A percentile compares a stretch with the other conserved stretches of the same genome.
Conservation (phyloP, 345 rosid species). For the thale cress (Arabidopsis thaliana) region TAIR10.1 NC_003071.7:18836001-18836500, state of each 20-base stretch:
- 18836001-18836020: conserved; percentile 92
- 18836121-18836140: conserved; percentile 50
- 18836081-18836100: conserved; percentile 82
- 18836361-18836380: not conserved
- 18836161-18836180: conserved; percentile 52
- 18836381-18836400: not conserved
- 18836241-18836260: conserved; percentile 11
- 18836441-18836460: conserved; percentile 37
- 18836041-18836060: conserved; percentile 83
- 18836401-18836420: not conserved
- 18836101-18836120: conserved; percentile 64
- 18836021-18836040: conserved; percentile 93
- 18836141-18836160: conserved; percentile 34
- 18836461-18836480: conserved; percentile 11
- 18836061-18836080: conserved; percentile 90
- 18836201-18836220: not conserved
- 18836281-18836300: not conserved
- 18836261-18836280: not conserved
- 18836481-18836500: conserved; percentile 30
- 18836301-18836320: not conserved
- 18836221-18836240: not conserved
- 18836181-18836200: conserved; percentile 56
- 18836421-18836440: conserved; percentile 22
- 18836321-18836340: not conserved
- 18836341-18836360: not conserved